Conservation (phyloP, 805 yeast genomes). For the Sugiyamaella marilandica region DNA sequence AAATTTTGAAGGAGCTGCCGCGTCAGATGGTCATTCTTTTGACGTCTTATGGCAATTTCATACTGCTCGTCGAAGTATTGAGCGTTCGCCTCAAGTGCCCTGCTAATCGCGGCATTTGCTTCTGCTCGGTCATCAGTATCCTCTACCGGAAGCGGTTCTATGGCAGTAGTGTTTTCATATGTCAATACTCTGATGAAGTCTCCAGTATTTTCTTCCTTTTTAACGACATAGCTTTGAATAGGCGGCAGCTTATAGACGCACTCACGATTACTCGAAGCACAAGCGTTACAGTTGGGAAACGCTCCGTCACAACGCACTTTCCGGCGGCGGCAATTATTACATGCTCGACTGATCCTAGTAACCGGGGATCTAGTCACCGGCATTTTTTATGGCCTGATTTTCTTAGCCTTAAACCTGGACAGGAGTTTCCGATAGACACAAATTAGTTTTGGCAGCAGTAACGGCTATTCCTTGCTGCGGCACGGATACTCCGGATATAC, state of each 20-base stretch:
- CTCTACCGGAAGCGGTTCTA: slow-evolving; percentile 1
- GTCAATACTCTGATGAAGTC: slow-evolving; percentile 3
- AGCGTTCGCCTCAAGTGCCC: neutral
- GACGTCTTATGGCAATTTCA: neutral
- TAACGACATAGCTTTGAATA: slow-evolving; percentile 5
- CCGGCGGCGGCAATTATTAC: neutral
- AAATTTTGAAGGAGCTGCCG: neutral
- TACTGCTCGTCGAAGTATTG: neutral
- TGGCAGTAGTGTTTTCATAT: slow-evolving; percentile 5
- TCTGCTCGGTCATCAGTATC: neutral
- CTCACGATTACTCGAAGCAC: neutral
- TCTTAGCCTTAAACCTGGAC: no score
- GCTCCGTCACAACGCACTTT: slow-evolving; percentile 4
- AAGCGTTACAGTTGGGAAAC: neutral
- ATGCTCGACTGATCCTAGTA: slow-evolving; percentile 2
- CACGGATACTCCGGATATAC: neutral
- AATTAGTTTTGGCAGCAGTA: no score
- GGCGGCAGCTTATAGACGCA: slow-evolving; percentile 2
- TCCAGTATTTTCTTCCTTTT: neutral
- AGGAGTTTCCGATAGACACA: no score
- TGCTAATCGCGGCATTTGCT: neutral
- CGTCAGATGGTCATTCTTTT: neutral
- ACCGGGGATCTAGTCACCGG: slow-evolving; percentile 20
- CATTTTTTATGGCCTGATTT: neutral
- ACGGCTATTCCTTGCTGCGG: no score